Base-by-base conservation (phyloP, 768 basidiomycete genomes). In the Leccinum variicolor region DNA sequence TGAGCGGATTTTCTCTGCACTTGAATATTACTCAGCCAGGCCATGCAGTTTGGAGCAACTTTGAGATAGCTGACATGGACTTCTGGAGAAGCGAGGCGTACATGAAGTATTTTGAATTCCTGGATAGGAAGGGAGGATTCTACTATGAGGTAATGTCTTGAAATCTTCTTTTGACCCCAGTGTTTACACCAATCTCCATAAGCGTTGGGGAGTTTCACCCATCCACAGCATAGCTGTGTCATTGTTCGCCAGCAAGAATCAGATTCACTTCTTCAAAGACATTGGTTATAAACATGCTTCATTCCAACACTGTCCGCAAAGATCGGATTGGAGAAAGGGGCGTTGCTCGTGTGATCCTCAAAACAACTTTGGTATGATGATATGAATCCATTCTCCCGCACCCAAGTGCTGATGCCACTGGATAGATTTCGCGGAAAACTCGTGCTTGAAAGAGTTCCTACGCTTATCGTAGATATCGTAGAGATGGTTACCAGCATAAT, bases 191-290 rank as follows among this genome's bases (percentile, higher is more conserved):
- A 26, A 36, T 46, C 25, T 1, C 6, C 14, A 19, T 50, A 62
- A 92, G 84, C 85, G 92, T 31, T 94, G 93, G 93, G 96, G 96
- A 51, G 95, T 97, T 75, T 96, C 96, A 17, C 85, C 85, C 10
- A 84, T 94, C 9, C 92, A 94, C 67, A 90, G 87, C 54, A 94
- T 98, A 57, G 96, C 90, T 33, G 94, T 89, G 1, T 88, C 95
- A 0, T 77, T 98, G 11, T 92, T 98, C 63, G 89, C 92, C 0
- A 81, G 81, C 69, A 94, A 91, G 69, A 88, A 92, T 17, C 90
- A 94, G 73, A 86, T 98, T 36, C 92, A 97, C 72, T 98, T 92
- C 77, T 98, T 98, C 79, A 83, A 88, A 62, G 94, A 98, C 67
- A 92, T 98, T 53, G 95, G 87, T 3, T 98, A 97, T 70, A 81